phyloP scores from a whole-genome alignment of 179 eudicot genomes.

The Silene coronaria region DNA sequence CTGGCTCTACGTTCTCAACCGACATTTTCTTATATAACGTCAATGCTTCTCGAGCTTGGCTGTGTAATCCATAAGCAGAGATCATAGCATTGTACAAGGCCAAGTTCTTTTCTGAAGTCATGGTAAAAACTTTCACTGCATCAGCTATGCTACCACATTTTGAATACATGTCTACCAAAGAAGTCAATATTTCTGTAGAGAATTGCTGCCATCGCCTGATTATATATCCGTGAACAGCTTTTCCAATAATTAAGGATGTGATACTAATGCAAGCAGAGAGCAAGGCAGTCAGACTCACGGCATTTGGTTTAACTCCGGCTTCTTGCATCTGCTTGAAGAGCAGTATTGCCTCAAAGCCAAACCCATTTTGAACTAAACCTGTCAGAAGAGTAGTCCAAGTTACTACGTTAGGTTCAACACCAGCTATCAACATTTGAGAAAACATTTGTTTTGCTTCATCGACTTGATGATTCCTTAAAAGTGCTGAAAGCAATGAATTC shows the following conservation, averaged over 20 bases:
- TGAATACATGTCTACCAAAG: slow-evolving; percentile 71
- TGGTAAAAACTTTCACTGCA: slow-evolving; percentile 37
- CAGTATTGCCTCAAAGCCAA: slow-evolving; percentile 34
- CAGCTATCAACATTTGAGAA: slow-evolving; percentile 35
- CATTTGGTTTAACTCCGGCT: slow-evolving; percentile 52
- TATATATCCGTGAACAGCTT: slow-evolving; percentile 59
- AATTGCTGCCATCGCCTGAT: slow-evolving; percentile 28
- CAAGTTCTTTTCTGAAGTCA: slow-evolving; percentile 34
- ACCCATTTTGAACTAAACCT: slow-evolving; percentile 41
- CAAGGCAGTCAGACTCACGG: slow-evolving; percentile 46
- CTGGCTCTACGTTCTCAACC: slow-evolving; percentile 49
- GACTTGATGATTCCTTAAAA: slow-evolving; percentile 35
- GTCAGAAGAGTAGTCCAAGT: slow-evolving; percentile 49
- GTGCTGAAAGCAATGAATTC: slow-evolving; percentile 39
- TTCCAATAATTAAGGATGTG: slow-evolving; percentile 40
- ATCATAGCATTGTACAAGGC: slow-evolving; percentile 64
- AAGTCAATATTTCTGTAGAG: slow-evolving; percentile 53
- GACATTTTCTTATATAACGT: slow-evolving; percentile 43
- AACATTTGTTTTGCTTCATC: slow-evolving; percentile 40
- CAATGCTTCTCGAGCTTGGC: slow-evolving; percentile 42
- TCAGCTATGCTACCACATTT: slow-evolving; percentile 41
- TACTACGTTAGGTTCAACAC: slow-evolving; percentile 36
- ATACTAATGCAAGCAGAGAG: slow-evolving; percentile 42
- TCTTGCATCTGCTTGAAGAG: slow-evolving; percentile 45
- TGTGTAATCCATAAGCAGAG: slow-evolving; percentile 44